Conservation (phyloP, 495 filamentous ascomycete genomes). For the Gamarada debralockiae region DNA sequence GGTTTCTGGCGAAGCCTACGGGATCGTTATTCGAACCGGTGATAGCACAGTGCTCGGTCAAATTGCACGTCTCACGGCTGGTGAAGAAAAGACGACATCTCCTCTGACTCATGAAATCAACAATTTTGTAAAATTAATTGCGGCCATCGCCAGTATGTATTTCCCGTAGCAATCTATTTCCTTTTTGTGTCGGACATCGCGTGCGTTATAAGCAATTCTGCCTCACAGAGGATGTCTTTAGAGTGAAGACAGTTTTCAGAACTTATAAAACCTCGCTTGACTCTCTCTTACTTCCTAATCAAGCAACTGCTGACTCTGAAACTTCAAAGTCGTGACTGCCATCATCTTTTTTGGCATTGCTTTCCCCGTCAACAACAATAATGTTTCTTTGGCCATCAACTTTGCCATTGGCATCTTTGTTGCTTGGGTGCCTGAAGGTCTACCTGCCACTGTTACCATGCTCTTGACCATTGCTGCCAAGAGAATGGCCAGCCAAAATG, state of each 20-base stretch:
- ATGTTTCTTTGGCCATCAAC: conserved; percentile 16
- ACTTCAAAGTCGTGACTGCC: too few relatives aligned
- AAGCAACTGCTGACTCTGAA: too few relatives aligned
- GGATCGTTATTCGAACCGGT: conserved; percentile 34
- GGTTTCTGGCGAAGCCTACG: conserved; percentile 28
- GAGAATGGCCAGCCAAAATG: conserved; percentile 30
- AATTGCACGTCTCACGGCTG: conserved; percentile 30
- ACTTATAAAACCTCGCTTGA: too few relatives aligned
- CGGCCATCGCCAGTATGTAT: conserved; percentile 25
- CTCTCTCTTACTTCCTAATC: too few relatives aligned
- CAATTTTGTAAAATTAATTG: conserved; percentile 34
- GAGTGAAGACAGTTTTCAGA: too few relatives aligned
- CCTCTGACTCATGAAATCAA: conserved; percentile 31
- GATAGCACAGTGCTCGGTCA: conserved; percentile 32
- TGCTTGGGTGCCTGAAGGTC: conserved; percentile 36
- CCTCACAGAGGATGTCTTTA: too few relatives aligned
- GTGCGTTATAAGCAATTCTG: too few relatives aligned
- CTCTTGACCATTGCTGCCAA: conserved; percentile 33
- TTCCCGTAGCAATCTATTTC: too few relatives aligned
- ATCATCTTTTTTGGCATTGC: conserved; percentile 26
- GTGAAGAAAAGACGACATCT: conserved; percentile 25
- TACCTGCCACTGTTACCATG: conserved; percentile 33
- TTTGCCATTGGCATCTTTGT: conserved; percentile 33
- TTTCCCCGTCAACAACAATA: conserved; percentile 28
- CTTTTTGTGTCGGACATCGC: too few relatives aligned